These are phyloP conservation scores for Leccinum aurantiacum DNA, from an alignment of 768 basidiomycete species.

Conservation along the genomic window DNA sequence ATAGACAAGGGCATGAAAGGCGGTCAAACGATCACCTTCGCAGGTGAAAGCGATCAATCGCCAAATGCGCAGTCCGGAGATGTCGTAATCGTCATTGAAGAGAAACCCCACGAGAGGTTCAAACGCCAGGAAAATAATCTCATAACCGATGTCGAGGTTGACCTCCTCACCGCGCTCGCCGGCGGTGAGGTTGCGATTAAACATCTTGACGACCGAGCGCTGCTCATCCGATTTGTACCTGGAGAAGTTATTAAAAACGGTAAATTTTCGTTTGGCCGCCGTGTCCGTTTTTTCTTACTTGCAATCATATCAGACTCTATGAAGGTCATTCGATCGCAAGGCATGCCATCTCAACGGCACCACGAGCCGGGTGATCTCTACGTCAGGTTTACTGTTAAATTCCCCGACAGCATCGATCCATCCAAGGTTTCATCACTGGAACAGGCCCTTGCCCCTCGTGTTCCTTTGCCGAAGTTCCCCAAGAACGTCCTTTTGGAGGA, in stretches of 20 bases:
- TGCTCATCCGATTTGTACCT: constrained; percentile 79
- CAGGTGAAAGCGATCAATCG: constrained; percentile 90
- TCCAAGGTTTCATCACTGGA: constrained; percentile 73
- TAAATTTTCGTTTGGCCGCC: constrained; percentile 39
- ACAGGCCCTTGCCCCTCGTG: constrained; percentile 79
- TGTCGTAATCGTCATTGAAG: constrained; percentile 90
- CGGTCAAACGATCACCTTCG: constrained; percentile 85
- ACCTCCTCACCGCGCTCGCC: constrained; percentile 88
- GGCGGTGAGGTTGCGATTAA: constrained; percentile 89
- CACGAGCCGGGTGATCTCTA: constrained; percentile 95
- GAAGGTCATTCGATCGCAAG: constrained; percentile 91
- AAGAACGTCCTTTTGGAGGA: constrained; percentile 77
- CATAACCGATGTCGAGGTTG: constrained; percentile 82
- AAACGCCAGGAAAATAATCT: constrained; percentile 88
- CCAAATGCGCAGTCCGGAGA: constrained; percentile 90
- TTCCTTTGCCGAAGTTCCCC: constrained; percentile 61
- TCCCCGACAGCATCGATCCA: constrained; percentile 81
- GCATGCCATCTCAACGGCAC: constrained; percentile 98
- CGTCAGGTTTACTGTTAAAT: constrained; percentile 81
- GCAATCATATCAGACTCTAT: constrained; percentile 58
- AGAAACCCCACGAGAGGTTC: constrained; percentile 88
- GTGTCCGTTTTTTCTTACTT: constrained; percentile 1
- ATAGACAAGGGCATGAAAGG: constrained; percentile 98
- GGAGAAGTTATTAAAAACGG: constrained; percentile 95
- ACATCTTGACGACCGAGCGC: constrained; percentile 90